Evolutionary conservation across 2,329 filamentous ascomycete species (phyloP).

Genomic region (Microsporum canis): DNA sequence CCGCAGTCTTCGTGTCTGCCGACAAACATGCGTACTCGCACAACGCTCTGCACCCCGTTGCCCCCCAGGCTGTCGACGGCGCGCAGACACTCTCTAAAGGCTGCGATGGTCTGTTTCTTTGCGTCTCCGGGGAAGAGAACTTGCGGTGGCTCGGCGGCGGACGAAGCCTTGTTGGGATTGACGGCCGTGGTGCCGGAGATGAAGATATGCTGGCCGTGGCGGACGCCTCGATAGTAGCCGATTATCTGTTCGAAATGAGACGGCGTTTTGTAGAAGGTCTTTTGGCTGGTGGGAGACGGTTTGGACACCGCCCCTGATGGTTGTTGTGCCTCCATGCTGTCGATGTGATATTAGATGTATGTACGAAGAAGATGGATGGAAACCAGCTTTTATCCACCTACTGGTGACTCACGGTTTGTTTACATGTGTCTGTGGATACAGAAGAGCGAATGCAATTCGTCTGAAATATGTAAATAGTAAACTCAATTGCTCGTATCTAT

Average conservation of each 20-base stretch:
- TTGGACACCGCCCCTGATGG: conserved; percentile 9
- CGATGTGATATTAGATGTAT: not conserved
- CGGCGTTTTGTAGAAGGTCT: conserved; percentile 22
- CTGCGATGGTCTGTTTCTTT: conserved; percentile 21
- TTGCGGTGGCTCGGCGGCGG: conserved; percentile 17
- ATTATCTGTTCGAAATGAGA: conserved; percentile 29
- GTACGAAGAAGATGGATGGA: not conserved
- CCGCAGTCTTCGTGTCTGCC: conserved; percentile 11
- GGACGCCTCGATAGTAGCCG: conserved; percentile 31
- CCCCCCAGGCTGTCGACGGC: conserved; percentile 25
- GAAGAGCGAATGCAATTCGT: not conserved
- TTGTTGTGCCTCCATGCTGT: not conserved
- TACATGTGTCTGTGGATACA: not conserved
- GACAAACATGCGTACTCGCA: conserved; percentile 28
- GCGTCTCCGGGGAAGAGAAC: conserved; percentile 26
- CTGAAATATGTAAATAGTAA: not conserved
- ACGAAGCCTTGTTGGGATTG: conserved; percentile 23
- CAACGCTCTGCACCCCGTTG: conserved; percentile 21
- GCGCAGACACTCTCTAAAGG: conserved; percentile 20
- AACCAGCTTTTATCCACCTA: not conserved
- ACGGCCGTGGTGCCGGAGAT: conserved; percentile 32
- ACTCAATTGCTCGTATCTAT: conserved; percentile 5
- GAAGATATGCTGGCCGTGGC: conserved; percentile 26
- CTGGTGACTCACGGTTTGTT: not conserved
- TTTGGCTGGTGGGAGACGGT: conserved; percentile 8